Percentiles rank a stretch among this genome's conserved stretches.
phyloP scores from a whole-genome alignment of 1,284 basidiomycete species.

The Cryptococcus wingfieldii region DNA sequence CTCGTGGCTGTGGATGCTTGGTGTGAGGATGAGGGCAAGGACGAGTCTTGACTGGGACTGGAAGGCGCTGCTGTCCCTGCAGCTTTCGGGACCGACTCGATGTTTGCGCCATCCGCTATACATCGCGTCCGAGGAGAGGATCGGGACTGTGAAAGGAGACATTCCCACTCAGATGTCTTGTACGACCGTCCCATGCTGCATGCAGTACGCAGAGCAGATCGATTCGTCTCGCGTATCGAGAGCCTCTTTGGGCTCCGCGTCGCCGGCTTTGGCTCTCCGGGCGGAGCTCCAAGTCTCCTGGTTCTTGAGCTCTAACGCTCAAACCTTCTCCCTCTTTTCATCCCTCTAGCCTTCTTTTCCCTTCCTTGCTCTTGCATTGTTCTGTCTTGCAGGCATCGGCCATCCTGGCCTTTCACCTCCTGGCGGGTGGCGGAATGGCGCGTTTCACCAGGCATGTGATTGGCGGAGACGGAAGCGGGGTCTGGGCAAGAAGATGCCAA shows the following conservation, averaged over 20 bases:
- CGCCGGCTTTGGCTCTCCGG: neutral
- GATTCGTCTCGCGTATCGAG: neutral
- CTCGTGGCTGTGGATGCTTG: too few species aligned
- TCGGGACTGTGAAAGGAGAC: neutral
- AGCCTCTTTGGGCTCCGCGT: slow-evolving; percentile 5
- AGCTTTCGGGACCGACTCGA: too few species aligned
- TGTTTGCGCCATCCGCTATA: too few species aligned
- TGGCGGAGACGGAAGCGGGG: neutral
- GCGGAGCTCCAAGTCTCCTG: neutral
- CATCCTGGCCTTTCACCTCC: neutral
- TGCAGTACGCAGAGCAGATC: neutral
- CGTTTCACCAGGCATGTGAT: neutral
- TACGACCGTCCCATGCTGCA: neutral
- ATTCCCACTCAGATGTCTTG: neutral
- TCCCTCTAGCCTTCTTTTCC: neutral
- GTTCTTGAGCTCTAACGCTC: neutral
- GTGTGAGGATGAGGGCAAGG: too few species aligned
- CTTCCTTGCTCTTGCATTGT: neutral
- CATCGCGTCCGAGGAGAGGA: too few species aligned
- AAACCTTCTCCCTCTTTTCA: neutral
- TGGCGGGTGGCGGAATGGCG: neutral
- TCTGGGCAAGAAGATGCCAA: neutral
- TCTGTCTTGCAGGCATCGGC: neutral
- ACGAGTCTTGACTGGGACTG: too few species aligned
- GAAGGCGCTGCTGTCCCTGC: too few species aligned